Base-by-base conservation (phyloP, 1,139 yeast genomes). In the Blastobotrys malaysiensis region DNA sequence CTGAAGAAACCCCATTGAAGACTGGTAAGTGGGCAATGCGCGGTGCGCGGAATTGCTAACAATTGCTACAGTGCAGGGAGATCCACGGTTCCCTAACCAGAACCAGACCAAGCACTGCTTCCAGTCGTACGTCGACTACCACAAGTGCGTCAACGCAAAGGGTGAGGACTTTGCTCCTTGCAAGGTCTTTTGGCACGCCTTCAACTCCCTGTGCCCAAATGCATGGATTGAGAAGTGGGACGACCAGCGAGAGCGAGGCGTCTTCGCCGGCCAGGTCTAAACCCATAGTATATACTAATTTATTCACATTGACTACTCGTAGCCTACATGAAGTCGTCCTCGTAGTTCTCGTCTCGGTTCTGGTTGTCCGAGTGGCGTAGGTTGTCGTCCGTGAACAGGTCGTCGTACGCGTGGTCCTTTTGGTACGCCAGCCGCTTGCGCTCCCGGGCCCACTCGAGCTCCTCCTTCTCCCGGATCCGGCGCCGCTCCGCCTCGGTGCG, bases 91-190 rank as follows among this genome's bases (percentile, higher is more conserved):
- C 84, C 98, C 99, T 65, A 84, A 88, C 80, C 91, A 84, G 75
- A 93, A 91, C 83, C 99, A 91, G 77, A 87, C 97, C 69, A 90
- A 87, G 79, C 97, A 91, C 81, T 91, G 99, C 81, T 95, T 95
- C 83, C 98, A 91, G 79, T 81, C 95, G 64, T 93, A 91, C 79
- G 89, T 93, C 69, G 99, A 93, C 77, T 93, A 91, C 84, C 93
- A 88, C 86, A 91, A 90, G 77, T 93, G 99, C 79, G 83, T 93
- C 73, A 86, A 84, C 69, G 90, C 91, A 65, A 91, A 91, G 79
- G 99, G 99, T 71, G 98, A 93, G 77, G 98, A 91, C 62, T 93
- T 93, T 70, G 97, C 91, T 69, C 98, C 98, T 70, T 93, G 99
- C 77, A 82, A 90, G 77, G 90, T 88, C 65, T 93, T 93, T 79